Evolutionary conservation across 208 protist genomes (phyloP), one percentile per base, ranked within the genome.

Genomic region (Crithidia sp.): DNA sequence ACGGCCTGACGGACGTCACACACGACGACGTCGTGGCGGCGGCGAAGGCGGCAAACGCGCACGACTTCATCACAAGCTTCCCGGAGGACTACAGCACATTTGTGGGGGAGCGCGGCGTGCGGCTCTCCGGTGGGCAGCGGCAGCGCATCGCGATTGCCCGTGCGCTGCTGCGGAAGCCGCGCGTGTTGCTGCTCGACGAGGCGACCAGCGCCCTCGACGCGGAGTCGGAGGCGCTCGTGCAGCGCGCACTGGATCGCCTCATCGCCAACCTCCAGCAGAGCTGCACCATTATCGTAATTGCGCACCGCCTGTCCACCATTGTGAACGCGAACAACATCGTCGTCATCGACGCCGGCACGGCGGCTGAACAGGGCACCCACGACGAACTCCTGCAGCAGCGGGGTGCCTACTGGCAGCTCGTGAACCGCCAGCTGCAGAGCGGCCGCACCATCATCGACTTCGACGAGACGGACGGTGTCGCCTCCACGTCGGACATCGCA

Each of bases 121-220:
- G 98, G 58, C 88, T 98, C 58, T 90, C 77, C n/a, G 88, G 93
- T 12, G 98, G 98, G 4, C 95, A 99, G 86, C 80, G 94, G 16
- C 98, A 99, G 87, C 88, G 98, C 41, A 68, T 99, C 5, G 98
- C 95, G 66, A 81, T 99, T 19, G 96, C 94, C 7, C 79, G 98
- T 44, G 98, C 97, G 0, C 68, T 99, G 10, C 82, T 99, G 12
- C 86, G 85, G 41, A 74, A 79, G 86, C 63, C 83, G 71, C 70
- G 78, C 6, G 73, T 88, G 96, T 19, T 84, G 43, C 83, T 99
- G 36, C 79, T 99, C 28, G 98, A 99, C 77, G 97, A 99, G 82
- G 93, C 96, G 0, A 98, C 96, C 14, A 90, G 87, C 10, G 63
- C 76, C 8, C 83, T 95, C 37, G 93, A 95, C 63, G 16, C 76